Evolutionary conservation across 192 early-diverging fungal species (phyloP).

Genomic region (Spinellus fusiger): DNA sequence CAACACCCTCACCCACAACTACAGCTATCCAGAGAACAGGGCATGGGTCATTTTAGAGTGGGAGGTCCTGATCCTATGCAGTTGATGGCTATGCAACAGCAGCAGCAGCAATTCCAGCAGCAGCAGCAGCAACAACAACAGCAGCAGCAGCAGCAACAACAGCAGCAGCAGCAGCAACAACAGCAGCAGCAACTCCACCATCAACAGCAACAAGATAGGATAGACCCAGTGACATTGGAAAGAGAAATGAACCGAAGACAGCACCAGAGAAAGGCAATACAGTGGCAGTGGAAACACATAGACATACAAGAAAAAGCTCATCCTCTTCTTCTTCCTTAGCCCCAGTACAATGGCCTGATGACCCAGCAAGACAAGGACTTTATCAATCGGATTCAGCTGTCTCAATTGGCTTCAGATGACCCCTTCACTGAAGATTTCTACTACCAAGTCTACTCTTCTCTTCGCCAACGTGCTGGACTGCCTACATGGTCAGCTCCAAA

Average conservation of each 20-base stretch:
- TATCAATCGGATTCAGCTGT: slow-evolving; percentile 90
- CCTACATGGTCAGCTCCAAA: slow-evolving; percentile 20
- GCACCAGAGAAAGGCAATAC: slow-evolving; percentile 25
- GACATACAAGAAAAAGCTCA: background rate
- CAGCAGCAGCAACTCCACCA: slow-evolving; percentile 17
- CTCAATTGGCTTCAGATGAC: slow-evolving; percentile 89
- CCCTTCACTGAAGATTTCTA: slow-evolving; percentile 95
- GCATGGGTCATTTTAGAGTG: background rate
- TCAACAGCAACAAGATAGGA: slow-evolving; percentile 24
- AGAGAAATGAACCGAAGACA: slow-evolving; percentile 34
- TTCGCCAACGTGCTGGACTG: slow-evolving; percentile 49
- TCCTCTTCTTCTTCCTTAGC: slow-evolving; percentile 39
- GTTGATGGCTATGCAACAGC: slow-evolving; percentile 1
- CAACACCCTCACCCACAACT: slow-evolving; percentile 4
- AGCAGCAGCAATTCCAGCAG: slow-evolving; percentile 7
- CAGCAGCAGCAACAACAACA: slow-evolving; percentile 15
- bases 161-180: slow-evolving; percentile 7
- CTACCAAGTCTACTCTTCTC: slow-evolving; percentile 83
- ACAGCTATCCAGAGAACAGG: background rate
- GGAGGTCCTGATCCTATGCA: background rate
- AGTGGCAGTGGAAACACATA: background rate
- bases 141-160: slow-evolving; percentile 20
- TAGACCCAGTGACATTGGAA: slow-evolving; percentile 26
- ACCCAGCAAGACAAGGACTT: slow-evolving; percentile 90
- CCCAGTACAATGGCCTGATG: slow-evolving; percentile 86